Conservation (phyloP, 2,329 filamentous ascomycete genomes). For the Colletotrichum magnum region DNA sequence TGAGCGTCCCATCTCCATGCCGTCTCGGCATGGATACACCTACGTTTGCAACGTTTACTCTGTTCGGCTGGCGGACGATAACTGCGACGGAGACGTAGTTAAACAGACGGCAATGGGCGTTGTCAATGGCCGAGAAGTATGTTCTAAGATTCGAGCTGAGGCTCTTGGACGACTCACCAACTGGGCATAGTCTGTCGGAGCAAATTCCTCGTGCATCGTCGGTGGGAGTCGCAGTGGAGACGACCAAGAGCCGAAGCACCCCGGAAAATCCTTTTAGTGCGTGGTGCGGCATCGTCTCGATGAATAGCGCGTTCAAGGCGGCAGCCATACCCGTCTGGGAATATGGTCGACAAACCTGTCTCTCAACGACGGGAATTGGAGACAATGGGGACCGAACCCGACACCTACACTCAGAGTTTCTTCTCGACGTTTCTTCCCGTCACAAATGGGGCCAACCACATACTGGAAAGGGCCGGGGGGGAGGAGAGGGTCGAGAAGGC, state of each 20-base stretch:
- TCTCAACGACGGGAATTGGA: background rate
- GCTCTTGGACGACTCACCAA: conserved; percentile 24
- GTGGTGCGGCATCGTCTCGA: background rate
- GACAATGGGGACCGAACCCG: background rate
- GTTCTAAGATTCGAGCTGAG: conserved; percentile 15
- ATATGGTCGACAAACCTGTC: background rate
- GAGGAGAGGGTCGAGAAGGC: too few relatives aligned
- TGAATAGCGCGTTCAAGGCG: conserved; percentile 1
- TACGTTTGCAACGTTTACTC: too few relatives aligned
- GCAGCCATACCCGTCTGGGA: background rate
- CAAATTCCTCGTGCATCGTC: conserved; percentile 32
- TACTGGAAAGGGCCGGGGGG: too few relatives aligned
- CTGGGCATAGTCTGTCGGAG: conserved; percentile 33
- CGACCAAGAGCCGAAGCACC: conserved; percentile 29
- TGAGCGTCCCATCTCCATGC: too few relatives aligned
- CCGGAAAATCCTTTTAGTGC: conserved; percentile 30
- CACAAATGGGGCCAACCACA: background rate
- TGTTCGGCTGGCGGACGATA: too few relatives aligned
- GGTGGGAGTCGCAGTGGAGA: conserved; percentile 21
- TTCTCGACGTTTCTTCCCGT: background rate
- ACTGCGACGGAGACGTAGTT: too few relatives aligned
- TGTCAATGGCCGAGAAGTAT: background rate
- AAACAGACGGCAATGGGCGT: too few relatives aligned
- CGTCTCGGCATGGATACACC: too few relatives aligned
- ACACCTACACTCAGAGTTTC: conserved; percentile 6